Evolutionary conservation across 805 yeast species (phyloP), one percentile per base, ranked within the genome.

Genomic region (Kodamaea nitidulidarum): DNA sequence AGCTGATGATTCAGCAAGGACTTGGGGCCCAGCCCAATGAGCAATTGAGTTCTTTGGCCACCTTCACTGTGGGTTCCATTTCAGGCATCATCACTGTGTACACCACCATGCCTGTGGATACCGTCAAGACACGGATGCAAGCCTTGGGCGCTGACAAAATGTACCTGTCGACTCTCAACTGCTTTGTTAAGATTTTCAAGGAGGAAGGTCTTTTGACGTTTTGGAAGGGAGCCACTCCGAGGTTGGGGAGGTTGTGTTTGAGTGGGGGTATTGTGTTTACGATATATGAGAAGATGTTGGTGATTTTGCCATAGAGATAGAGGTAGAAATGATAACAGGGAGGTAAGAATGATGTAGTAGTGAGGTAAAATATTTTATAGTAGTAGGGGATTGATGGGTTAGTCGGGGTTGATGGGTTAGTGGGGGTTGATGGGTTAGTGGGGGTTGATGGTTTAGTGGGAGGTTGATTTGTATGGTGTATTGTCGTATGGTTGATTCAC

Each of bases 201-300:
- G 83, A 91, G 39, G 98, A 91, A 65, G 98, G 98, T 7, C 65
- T 90, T 47, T 67, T 77, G 55, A 84, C 96, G 4, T 88, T 88
- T 65, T 91, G 98, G 98, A 87, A 87, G 64, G 98, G 98, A 45
- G 96, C 98, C 25, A 93, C 98, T 2, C 98, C 98, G 33, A 76
- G 98, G 57, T 70, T 91, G 45, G 98, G 98, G 4, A 78, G 98
- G 52, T 73, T 91, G 56, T 79, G 90, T 25, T 73, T 91, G 56
- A 84, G 95, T 64, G 98, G 98, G 45, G 98, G 98, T 53, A 91
- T 91, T 49, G 97, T 93, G 20, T 91, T 91, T 66, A 93, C 98
- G 15, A 86, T 93, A 41, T 91, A 91, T 61, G 98, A 91, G 60
- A 86, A 88, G 65, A 83, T 91, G 68, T 70, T 91, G 60, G 76